Evolutionary conservation across 371 early-diverging fungal genomes (phyloP).

Genomic region (Haplosporangium sp.): DNA sequence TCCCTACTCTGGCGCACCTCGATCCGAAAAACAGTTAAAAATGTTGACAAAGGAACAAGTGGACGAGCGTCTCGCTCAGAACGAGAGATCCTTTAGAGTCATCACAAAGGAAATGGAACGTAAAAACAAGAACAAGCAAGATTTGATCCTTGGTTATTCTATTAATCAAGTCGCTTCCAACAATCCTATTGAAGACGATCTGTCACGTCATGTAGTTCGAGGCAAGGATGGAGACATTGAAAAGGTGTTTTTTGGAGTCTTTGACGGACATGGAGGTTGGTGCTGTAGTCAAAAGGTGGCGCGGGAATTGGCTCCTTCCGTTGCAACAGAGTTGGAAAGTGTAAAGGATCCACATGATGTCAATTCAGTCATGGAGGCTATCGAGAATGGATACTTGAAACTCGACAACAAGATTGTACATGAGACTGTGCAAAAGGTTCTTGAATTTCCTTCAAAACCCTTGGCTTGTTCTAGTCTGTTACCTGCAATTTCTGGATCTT

Average conservation of each 20-base stretch:
- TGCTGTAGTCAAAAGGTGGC: slow-evolving; percentile 61
- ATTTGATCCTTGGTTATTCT: slow-evolving; percentile 41
- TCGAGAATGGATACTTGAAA: slow-evolving; percentile 64
- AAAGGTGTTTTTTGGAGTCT: slow-evolving; percentile 68
- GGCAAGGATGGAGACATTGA: slow-evolving; percentile 35
- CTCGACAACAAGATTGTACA: slow-evolving; percentile 72
- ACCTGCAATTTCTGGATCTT: slow-evolving; percentile 79
- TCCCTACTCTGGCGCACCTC: slow-evolving; percentile 11
- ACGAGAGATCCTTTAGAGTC: slow-evolving; percentile 32
- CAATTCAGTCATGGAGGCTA: slow-evolving; percentile 54
- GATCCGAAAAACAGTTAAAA: slow-evolving; percentile 39
- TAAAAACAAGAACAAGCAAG: slow-evolving; percentile 23
- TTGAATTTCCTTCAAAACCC: slow-evolving; percentile 60
- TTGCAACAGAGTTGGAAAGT: slow-evolving; percentile 43
- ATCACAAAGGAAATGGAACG: slow-evolving; percentile 19
- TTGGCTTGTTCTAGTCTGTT: slow-evolving; percentile 56
- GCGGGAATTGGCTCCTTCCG: slow-evolving; percentile 56
- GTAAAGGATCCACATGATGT: slow-evolving; percentile 36
- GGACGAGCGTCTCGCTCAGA: slow-evolving; percentile 40
- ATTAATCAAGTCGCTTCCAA: slow-evolving; percentile 70
- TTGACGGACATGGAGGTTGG: slow-evolving; percentile 74
- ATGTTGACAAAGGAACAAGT: slow-evolving; percentile 51
- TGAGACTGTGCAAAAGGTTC: slow-evolving; percentile 62
- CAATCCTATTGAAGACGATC: slow-evolving; percentile 68
- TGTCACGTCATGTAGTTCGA: slow-evolving; percentile 37